These are phyloP conservation scores for Backusella luteola DNA, from an alignment of 192 early-diverging fungal genomes.

Conservation along the genomic window DNA sequence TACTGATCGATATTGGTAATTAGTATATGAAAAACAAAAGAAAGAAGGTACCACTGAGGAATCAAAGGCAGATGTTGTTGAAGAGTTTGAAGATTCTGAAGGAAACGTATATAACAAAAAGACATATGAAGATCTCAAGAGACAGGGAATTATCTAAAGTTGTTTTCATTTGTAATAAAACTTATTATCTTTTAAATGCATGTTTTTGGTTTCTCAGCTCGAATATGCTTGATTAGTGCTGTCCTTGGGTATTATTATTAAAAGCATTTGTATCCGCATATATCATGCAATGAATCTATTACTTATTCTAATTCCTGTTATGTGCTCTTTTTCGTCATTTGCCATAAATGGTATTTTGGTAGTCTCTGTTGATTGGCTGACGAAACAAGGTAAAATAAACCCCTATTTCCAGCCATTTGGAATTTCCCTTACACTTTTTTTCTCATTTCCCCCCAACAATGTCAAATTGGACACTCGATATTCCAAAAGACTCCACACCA, in stretches of 20 bases:
- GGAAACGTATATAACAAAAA: constrained; percentile 89
- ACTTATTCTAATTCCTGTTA: too few relatives aligned
- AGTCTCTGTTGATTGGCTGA: neutral
- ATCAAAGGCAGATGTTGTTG: constrained; percentile 78
- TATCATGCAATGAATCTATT: too few relatives aligned
- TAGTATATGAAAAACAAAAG: constrained; percentile 88
- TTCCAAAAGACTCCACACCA: constrained; percentile 43
- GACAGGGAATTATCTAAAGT: constrained; percentile 73
- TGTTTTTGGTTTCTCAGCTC: too few relatives aligned
- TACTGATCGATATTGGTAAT: neutral
- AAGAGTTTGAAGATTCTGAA: constrained; percentile 85
- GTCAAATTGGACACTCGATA: constrained; percentile 8
- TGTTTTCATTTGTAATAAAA: neutral
- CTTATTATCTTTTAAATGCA: neutral
- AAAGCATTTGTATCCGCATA: too few relatives aligned
- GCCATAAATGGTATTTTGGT: neutral
- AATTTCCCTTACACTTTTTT: neutral
- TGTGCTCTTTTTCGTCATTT: neutral
- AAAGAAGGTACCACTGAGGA: constrained; percentile 58
- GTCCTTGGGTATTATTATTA: too few relatives aligned
- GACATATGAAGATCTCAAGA: constrained; percentile 81
- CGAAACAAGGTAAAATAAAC: neutral
- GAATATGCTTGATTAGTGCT: too few relatives aligned
- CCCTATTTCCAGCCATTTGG: neutral
- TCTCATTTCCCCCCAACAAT: neutral